Evolutionary conservation across 148 eudicot genomes (phyloP), one percentile per base, ranked within the genome.

Genomic region (Cornus suecica): DNA sequence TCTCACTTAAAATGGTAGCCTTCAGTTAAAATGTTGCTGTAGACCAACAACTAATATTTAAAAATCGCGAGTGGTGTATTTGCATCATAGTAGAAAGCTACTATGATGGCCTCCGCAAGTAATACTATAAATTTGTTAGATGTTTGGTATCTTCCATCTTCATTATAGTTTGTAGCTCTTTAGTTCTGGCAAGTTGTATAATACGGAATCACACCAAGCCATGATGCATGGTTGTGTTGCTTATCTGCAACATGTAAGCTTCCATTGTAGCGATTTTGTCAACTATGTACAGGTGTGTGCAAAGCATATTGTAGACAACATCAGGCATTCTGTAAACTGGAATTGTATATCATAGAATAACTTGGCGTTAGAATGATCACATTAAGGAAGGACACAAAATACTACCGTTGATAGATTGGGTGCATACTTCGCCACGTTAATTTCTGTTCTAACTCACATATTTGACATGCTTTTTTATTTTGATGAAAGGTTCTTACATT

Each of bases 21-120:
- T n/a, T 72, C 27, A 23, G 66, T 32, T 58, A 23, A 58, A 34
- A 16, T n/a, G 34, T 23, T n/a, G 28, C 45, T 26, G 28, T 71
- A 52, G 64, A 54, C 42, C 74, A 71, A 34, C 73, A 27, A 22
- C 26, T 9, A 71, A 56, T 22, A 58, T 58, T 58, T 20, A 58
- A 22, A n/a, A 58, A 1, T n/a, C n/a, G n/a, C n/a, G n/a, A n/a
- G n/a, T n/a, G n/a, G n/a, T 22, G 31, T 22, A 69, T 58, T 45
- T n/a, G 68, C 28, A 27, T 28, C 8, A 7, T 51, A 16, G 16
- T 69, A 61, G 79, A 69, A 71, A 71, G 80, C 37, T 71, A 64
- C 11, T 71, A 9, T 54, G 22, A 10, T 24, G 24, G 70, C 30
- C 61, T 34, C 52, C 51, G 3, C 8, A 7, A 20, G 62, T 14